Percentiles rank a stretch among this genome's conserved stretches.
Conservation (phyloP, 2,329 filamentous ascomycete genomes). For the Penicillium sp. region DNA sequence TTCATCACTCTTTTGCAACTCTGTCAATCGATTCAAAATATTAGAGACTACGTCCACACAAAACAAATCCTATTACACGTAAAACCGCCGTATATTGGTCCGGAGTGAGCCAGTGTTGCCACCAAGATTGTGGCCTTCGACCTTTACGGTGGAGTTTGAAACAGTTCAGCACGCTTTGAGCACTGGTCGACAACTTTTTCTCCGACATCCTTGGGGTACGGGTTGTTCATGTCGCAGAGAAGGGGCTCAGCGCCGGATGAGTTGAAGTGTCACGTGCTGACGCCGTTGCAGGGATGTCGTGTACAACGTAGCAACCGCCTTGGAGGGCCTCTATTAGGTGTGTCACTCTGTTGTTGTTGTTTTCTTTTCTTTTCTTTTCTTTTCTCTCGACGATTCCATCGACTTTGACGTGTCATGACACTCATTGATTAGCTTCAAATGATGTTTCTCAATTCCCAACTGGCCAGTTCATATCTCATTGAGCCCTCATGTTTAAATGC, state of each 20-base stretch:
- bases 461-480: too few species aligned
- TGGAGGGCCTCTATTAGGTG: too few species aligned
- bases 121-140: constrained; percentile 6
- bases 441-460: too few species aligned
- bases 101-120: neutral
- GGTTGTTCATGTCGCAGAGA: neutral
- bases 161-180: constrained; percentile 9
- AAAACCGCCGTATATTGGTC: constrained; percentile 2
- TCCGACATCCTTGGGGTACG: neutral
- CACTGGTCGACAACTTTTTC: constrained; percentile 8
- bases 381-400: too few species aligned
- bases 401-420: too few species aligned
- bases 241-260: neutral
- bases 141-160: constrained; percentile 5
- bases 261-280: neutral
- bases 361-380: too few species aligned
- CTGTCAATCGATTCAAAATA: neutral
- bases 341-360: too few species aligned
- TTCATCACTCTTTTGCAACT: neutral
- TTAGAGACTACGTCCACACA: neutral
- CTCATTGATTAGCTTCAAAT: too few species aligned
- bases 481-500: too few species aligned
- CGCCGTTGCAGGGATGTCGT: neutral
- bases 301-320: too few species aligned
- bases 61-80: neutral